Evolutionary conservation across 805 yeast genomes (phyloP), one percentile per base, ranked within the genome.

Genomic region (Scheffersomyces lignosus): DNA sequence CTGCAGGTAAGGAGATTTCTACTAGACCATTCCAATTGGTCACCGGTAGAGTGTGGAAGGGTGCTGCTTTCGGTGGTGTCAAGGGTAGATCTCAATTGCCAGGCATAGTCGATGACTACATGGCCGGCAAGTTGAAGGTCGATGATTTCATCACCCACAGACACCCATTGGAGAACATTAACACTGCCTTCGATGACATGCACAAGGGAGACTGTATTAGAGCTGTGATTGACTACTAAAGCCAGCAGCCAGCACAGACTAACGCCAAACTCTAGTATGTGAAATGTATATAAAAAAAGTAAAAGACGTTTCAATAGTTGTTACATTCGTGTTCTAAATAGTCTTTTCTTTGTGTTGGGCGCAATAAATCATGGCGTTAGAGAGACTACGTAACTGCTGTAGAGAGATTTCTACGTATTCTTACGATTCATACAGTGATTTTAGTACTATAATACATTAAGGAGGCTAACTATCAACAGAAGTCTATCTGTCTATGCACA

Each of bases 61-160:
- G 99, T 54, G 87, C 96, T 58, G 99, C 99, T n/a, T 93, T 88
- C 54, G 99, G 99, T 56, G 99, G 98, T 64, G 89, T 93, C 59
- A 93, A 93, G 71, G 98, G 99, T 60, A 85, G 97, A 73, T 62
- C 96, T 27, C 96, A 93, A 72, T 78, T 93, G 73, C 97, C 96
- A 34, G 87, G 81, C 15, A 75, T 90, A 40, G 96, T 93, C 40
- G 83, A 87, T 41, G 90, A 85, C 62, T 91, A 91, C 67, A 65
- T 86, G 72, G 65, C 68, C 29, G 96, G 96, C 50, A 74, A 71
- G 49, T 73, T 91, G 59, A 87, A 83, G 74, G 95, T 91, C 46
- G 96, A 89, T 57, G 96, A 93, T 62, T 93, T 88, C 67, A 86
- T 93, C 56, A 93, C 99, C 20, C 95, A 89, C 73, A 81, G 87